Evolutionary conservation across 495 filamentous ascomycete species (phyloP).

Genomic region (Aspergillus ostianus): DNA sequence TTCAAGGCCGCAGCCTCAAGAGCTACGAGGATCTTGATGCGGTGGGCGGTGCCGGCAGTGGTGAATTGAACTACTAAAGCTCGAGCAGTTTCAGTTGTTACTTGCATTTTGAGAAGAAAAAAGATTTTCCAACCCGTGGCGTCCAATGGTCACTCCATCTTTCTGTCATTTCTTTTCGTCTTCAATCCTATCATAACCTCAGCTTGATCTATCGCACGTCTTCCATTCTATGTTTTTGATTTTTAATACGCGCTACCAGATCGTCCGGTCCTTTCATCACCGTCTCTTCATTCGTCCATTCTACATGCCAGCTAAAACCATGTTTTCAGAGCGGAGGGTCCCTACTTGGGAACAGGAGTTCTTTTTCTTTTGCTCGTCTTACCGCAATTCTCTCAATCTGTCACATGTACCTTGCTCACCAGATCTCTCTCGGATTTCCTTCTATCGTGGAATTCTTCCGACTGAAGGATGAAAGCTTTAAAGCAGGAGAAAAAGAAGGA

Average conservation of each 20-base stretch:
- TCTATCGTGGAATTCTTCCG: background rate
- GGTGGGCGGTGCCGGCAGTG: slow-evolving; percentile 50
- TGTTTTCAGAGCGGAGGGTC: slow-evolving; percentile 2
- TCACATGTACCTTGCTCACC: background rate
- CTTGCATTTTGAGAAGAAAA: background rate
- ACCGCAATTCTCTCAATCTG: background rate
- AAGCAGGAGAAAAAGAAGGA: background rate
- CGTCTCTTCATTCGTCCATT: slow-evolving; percentile 1
- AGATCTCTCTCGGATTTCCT: background rate
- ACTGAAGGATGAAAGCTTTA: background rate
- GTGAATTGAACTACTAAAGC: slow-evolving; percentile 60
- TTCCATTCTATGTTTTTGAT: background rate
- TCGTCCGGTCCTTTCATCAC: background rate
- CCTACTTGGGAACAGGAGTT: background rate
- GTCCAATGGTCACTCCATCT: background rate
- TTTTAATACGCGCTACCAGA: background rate
- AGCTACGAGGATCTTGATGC: slow-evolving; percentile 98
- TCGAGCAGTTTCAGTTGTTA: background rate
- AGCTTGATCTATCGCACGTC: background rate
- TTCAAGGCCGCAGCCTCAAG: slow-evolving; percentile 86
- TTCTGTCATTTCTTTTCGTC: slow-evolving; percentile 4
- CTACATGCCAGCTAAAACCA: background rate
- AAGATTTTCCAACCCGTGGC: background rate
- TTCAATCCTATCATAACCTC: background rate
- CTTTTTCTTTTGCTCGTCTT: background rate